A percentile compares a stretch with the other conserved stretches of the same genome.
Evolutionary conservation across 495 filamentous ascomycete species (phyloP).

Genomic region (Choiromyces venosus): DNA sequence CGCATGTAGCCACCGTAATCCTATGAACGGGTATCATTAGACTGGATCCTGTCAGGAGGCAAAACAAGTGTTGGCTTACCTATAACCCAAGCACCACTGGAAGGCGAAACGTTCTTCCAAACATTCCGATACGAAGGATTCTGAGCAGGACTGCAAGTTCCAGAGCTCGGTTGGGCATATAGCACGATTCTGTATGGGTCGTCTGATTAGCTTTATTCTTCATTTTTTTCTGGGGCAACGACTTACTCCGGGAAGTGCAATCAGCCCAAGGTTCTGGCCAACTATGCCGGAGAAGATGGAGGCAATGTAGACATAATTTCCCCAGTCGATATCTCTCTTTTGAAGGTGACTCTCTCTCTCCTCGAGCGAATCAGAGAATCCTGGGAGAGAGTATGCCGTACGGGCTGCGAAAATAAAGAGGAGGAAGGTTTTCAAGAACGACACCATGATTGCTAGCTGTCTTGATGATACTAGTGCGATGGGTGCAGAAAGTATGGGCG

Average conservation of each 20-base stretch:
- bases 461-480: background rate
- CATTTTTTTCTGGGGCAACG: background rate
- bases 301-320: slow-evolving; percentile 31
- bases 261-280: slow-evolving; percentile 18
- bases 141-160: slow-evolving; percentile 20
- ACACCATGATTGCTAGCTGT: slow-evolving; percentile 24
- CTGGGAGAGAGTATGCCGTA: slow-evolving; percentile 9
- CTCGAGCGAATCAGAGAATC: background rate
- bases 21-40: slow-evolving; percentile 1
- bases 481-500: background rate
- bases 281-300: slow-evolving; percentile 20
- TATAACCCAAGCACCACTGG: slow-evolving; percentile 29
- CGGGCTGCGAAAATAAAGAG: slow-evolving; percentile 5
- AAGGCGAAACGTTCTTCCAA: slow-evolving; percentile 30
- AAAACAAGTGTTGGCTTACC: slow-evolving; percentile 1
- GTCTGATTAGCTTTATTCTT: background rate
- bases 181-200: slow-evolving; percentile 20
- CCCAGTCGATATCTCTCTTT: slow-evolving; percentile 26
- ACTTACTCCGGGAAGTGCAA: slow-evolving; percentile 29
- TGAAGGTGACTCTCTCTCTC: slow-evolving; percentile 4
- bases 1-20: slow-evolving; percentile 21
- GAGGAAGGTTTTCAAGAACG: slow-evolving; percentile 22
- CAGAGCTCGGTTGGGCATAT: slow-evolving; percentile 13
- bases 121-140: slow-evolving; percentile 18
- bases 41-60: background rate